Evolutionary conservation across 768 basidiomycete genomes (phyloP), one percentile per base, ranked within the genome.

Genomic region (Lactifluus hygrophoroides): DNA sequence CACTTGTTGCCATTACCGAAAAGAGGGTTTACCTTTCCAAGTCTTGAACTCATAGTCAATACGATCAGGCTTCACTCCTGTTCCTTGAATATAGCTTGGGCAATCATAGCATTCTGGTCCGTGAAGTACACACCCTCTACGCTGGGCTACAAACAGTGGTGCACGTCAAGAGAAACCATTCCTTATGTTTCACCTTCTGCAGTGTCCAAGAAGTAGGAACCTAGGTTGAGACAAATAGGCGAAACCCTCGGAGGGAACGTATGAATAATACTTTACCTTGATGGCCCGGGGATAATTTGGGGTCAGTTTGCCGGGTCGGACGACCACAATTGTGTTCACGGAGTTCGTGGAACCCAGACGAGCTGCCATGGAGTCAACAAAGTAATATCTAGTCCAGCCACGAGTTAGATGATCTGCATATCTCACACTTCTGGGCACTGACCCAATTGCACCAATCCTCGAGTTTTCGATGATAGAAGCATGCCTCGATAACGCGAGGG

Each of bases 381-480:
- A 75, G 62, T 68, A 74, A 46, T 74, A 74, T 30, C 75, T 78
- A 35, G 35, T 16, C 11, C n/a, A n/a, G n/a, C n/a, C n/a, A n/a
- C 58, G 10, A 49, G 42, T 49, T 35, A 44, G 42, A 34, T 21
- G 27, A 47, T 34, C 9, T 45, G 7, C 30, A 32, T 16, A 28
- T 30, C 17, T 17, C 17, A 14, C 27, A 51, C 28, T 38, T 43
- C 43, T 45, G 45, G 23, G 16, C 8, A 57, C 66, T 13, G 68
- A 79, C 69, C 79, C 80, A 21, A 76, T 70, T 14, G 73, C 70
- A 0, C 77, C 76, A 34, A 80, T 68, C 61, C 68, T 73, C 45
- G 34, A 19, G 3, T 9, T 10, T 38, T 43, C 32, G 23, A 49
- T 3, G 35, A 25, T 21, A 45, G 45, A 11, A n/a, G 27, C 55